Evolutionary conservation across 139 green algal genomes (phyloP).

Genomic region (Chlamydomonas schloesseri): DNA sequence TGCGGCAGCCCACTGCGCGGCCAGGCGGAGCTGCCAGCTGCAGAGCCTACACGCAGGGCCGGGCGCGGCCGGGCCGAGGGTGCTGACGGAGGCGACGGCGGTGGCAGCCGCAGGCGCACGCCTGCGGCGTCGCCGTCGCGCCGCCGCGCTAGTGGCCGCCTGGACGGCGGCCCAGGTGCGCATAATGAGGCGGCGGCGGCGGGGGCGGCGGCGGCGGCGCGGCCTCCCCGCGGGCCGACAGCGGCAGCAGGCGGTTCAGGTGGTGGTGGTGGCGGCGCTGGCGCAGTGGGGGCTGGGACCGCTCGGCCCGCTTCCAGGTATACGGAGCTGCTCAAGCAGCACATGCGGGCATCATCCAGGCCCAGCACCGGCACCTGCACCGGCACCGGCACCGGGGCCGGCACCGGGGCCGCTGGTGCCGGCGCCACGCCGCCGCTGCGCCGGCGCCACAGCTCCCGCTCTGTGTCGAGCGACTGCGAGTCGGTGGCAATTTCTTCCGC

Average conservation of each 20-base stretch:
- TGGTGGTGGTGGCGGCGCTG: not conserved
- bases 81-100: no score
- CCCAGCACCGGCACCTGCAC: not conserved
- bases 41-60: not conserved
- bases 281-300: not conserved
- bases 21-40: not conserved
- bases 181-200: no score
- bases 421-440: not conserved
- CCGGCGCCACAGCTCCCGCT: not conserved
- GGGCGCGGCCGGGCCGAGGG: no score
- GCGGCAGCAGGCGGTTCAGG: not conserved
- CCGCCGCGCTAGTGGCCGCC: no score
- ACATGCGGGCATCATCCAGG: not conserved
- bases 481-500: slow-evolving; percentile 24
- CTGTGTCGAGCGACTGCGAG: slow-evolving; percentile 23
- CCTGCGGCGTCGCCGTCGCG: no score
- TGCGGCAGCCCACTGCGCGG: slow-evolving; percentile 8
- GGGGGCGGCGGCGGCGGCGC: no score
- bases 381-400: not conserved
- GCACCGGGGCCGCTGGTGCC: not conserved
- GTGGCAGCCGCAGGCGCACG: no score
- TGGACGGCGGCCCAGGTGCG: no score
- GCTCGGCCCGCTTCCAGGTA: not conserved
- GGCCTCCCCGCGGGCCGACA: no score
- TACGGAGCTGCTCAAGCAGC: not conserved